Evolutionary conservation across 2,329 filamentous ascomycete species (phyloP), one percentile per base, ranked within the genome.

Genomic region (Sordariomycetes sp.): DNA sequence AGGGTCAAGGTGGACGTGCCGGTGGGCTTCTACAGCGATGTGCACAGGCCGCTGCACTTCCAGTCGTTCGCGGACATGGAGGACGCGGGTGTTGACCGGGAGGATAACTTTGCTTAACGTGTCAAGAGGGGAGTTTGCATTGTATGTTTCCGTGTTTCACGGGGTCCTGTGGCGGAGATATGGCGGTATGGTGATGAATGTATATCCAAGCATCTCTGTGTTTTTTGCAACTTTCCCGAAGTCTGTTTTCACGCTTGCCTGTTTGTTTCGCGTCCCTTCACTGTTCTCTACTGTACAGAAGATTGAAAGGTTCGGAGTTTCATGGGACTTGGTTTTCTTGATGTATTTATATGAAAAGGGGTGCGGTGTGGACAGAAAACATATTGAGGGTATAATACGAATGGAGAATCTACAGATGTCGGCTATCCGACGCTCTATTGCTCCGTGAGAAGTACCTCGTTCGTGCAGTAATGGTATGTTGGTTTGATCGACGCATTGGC

Each of bases 21-120:
- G 20, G 72, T 86, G 63, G 79, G 87, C 10, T 97, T 96, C 74
- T 99, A 99, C 73, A 91, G 87, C 67, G 90, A 91, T 65, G 80
- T 90, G 65, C 95, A 99, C 72, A 83, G 94, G 28, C 91, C 92
- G 17, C 76, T 96, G 58, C 94, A 99, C 74, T 99, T 99, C 80
- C 87, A 92, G 69, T 96, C 90, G 71, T 99, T 99, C 73, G 90
- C 91, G 1, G 92, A 99, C 76, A 73, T 99, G 68, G 94, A 99
- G 74, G 92, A 99, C 71, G 88, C 95, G 50, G 95, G 91, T 83
- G 91, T 96, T 53, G 94, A 99, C 70, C 80, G 90, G 65, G 83
- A 83, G 62, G 92, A 99, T 74, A 92, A 91, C 69, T 95, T 99
- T 75, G 92, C 90, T 64, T 97, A 80, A 77, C 62, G 4, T n/a